phyloP scores from a whole-genome alignment of 768 basidiomycete genomes.

The Suillus weaverae region DNA sequence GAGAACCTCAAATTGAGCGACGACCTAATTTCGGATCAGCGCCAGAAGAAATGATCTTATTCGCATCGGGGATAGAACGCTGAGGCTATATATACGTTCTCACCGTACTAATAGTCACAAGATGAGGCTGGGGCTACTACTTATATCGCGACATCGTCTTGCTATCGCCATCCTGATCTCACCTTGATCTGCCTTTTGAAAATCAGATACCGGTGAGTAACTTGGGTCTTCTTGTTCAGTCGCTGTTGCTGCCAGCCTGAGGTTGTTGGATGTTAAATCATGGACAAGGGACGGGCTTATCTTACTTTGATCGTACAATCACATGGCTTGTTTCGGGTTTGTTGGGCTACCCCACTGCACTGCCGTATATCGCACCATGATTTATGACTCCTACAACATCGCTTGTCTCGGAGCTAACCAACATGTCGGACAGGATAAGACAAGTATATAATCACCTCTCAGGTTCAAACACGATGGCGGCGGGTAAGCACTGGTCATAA shows the following conservation, averaged over 20 bases:
- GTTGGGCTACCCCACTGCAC: neutral
- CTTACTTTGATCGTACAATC: neutral
- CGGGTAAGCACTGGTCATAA: slow-evolving; percentile 42
- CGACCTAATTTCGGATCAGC: neutral
- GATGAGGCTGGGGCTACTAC: neutral
- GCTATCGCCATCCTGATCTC: neutral
- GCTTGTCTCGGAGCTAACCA: slow-evolving; percentile 10
- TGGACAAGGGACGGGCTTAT: neutral
- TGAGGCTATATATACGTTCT: neutral
- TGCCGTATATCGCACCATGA: neutral
- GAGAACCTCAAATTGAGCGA: neutral
- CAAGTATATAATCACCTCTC: slow-evolving; percentile 59
- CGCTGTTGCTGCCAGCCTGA: neutral
- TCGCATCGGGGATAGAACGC: neutral
- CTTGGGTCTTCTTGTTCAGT: neutral
- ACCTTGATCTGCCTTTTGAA: neutral
- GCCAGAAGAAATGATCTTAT: neutral
- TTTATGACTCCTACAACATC: neutral
- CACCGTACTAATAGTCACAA: neutral
- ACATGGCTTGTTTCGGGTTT: neutral
- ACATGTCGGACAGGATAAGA: slow-evolving; percentile 59
- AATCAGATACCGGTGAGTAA: neutral
- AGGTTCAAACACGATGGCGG: slow-evolving; percentile 44
- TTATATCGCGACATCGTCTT: neutral
- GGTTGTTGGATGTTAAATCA: neutral